phyloP scores from a whole-genome alignment of 169 alveolate species.

The Babesia ovata region DNA sequence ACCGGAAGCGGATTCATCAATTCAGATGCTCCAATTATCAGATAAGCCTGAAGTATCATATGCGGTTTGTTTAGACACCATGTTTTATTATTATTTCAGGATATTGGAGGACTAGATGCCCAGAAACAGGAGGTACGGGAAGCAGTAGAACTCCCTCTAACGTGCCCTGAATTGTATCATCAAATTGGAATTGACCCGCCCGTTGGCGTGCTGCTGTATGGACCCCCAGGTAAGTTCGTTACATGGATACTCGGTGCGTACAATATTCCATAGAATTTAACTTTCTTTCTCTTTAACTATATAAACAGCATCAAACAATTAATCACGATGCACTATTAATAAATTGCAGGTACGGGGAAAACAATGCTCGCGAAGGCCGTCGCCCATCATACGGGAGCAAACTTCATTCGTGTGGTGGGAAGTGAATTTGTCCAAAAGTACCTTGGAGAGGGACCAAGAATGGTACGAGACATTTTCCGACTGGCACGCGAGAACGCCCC shows the following conservation, averaged over 20 bases:
- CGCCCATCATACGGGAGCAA: constrained; percentile 97
- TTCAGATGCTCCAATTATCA: constrained; percentile 93
- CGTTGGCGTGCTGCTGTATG: constrained; percentile 96
- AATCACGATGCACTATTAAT: background rate
- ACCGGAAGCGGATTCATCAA: constrained; percentile 98
- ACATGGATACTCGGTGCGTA: too few relatives aligned
- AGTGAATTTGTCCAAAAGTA: constrained; percentile 99
- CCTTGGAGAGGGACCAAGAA: constrained; percentile 99
- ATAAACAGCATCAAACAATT: too few relatives aligned
- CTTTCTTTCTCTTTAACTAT: too few relatives aligned
- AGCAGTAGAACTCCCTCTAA: constrained; percentile 98
- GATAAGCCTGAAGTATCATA: constrained; percentile 99
- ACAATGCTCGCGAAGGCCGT: constrained; percentile 99
- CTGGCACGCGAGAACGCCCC: constrained; percentile 97
- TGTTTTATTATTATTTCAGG: constrained; percentile 66
- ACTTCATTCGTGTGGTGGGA: constrained; percentile 97
- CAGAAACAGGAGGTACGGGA: constrained; percentile 98
- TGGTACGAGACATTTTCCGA: constrained; percentile 98
- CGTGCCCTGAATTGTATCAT: constrained; percentile 97
- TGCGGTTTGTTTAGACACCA: constrained; percentile 69
- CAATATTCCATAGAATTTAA: too few relatives aligned
- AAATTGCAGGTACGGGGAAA: constrained; percentile 90
- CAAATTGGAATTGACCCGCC: constrained; percentile 99
- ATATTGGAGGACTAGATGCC: constrained; percentile 97
- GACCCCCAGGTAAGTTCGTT: constrained; percentile 94